These are phyloP conservation scores for Eucalyptus cloeziana DNA, from an alignment of 345 rosid species.

Conservation along the genomic window DNA sequence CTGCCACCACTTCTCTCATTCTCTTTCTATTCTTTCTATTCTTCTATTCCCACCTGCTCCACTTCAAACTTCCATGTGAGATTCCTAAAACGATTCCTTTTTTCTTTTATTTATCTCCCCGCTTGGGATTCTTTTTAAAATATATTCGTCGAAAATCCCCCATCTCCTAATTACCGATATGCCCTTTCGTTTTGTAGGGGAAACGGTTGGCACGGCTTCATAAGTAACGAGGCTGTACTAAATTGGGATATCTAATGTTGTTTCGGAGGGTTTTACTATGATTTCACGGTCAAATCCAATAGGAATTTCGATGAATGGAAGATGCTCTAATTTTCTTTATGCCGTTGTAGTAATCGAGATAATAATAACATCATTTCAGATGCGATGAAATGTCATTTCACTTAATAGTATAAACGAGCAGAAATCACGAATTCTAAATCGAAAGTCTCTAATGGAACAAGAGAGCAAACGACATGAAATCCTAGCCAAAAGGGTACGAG, in stretches of 20 bases:
- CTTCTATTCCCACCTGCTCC: not conserved
- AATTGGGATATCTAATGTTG: not conserved
- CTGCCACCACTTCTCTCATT: not conserved
- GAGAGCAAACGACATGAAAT: not conserved
- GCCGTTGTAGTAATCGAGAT: accelerated
- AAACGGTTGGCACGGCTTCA: not conserved
- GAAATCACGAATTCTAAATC: accelerated
- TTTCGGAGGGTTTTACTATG: not conserved
- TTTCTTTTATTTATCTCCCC: not conserved
- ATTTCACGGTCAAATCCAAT: not conserved
- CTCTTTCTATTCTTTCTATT: not conserved
- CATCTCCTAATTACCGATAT: not conserved
- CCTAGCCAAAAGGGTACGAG: not conserved
- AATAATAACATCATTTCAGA: too few relatives aligned
- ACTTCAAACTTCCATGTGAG: not conserved
- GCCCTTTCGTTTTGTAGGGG: not conserved
- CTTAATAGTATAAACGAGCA: accelerated
- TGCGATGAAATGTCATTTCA: accelerated
- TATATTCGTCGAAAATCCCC: not conserved
- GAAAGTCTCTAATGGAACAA: accelerated
- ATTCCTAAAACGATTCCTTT: not conserved
- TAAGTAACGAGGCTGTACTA: not conserved
- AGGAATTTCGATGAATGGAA: not conserved
- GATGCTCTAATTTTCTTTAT: not conserved
- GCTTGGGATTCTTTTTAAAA: not conserved